A percentile compares a stretch with the other conserved stretches of the same genome.
Conservation (phyloP, 371 early-diverging fungal genomes). For the Sporodiniella umbellata region DNA sequence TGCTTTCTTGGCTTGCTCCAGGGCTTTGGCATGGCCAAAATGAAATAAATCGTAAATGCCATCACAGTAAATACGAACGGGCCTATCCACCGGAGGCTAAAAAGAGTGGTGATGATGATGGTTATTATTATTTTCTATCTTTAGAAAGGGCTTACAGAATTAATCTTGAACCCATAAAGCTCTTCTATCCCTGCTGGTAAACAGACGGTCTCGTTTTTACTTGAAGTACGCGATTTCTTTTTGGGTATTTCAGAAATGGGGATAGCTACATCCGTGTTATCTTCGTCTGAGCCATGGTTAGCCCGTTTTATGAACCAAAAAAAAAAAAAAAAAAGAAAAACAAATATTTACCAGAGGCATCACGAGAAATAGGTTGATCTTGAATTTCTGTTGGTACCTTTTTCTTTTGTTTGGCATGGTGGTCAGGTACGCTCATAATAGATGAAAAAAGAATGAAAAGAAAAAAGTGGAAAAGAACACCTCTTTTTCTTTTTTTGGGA, state of each 20-base stretch:
- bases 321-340: too few species aligned
- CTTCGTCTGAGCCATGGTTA: constrained; percentile 18
- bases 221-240: constrained; percentile 19
- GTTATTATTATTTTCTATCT: background rate
- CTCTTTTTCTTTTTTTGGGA: too few species aligned
- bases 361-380: constrained; percentile 24
- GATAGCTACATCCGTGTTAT: constrained; percentile 14
- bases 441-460: background rate
- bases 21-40: constrained; percentile 89
- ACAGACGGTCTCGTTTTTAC: constrained; percentile 9
- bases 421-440: background rate
- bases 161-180: constrained; percentile 27
- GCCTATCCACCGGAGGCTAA: constrained; percentile 69
- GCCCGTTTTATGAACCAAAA: too few species aligned
- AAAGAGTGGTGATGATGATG: too few species aligned
- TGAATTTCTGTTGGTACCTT: background rate
- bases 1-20: constrained; percentile 93
- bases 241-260: background rate
- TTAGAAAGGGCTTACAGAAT: constrained; percentile 11
- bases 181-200: constrained; percentile 28
- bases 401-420: constrained; percentile 9
- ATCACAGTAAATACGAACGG: constrained; percentile 87
- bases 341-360: constrained; percentile 22
- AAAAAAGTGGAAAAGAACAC: constrained; percentile 1
- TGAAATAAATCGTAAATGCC: constrained; percentile 96